Evolutionary conservation across 768 basidiomycete species (phyloP).

Genomic region (Kwoniella bestiolae): DNA sequence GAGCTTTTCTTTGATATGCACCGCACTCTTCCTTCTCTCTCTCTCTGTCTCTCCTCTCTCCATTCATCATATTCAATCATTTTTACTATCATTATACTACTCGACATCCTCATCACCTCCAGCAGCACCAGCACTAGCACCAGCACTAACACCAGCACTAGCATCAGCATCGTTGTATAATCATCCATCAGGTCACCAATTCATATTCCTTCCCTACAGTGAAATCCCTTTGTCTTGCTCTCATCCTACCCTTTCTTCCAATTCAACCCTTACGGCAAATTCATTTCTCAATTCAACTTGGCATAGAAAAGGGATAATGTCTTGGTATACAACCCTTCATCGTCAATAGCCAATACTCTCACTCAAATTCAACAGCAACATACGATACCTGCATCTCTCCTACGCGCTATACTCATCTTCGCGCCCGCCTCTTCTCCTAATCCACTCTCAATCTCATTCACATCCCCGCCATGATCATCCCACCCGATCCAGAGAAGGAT

Average conservation of each 20-base stretch:
- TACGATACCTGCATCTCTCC: neutral
- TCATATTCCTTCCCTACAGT: neutral
- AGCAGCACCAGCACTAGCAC: neutral
- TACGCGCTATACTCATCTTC: neutral
- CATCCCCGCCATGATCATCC: conserved; percentile 50
- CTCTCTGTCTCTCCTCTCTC: no score
- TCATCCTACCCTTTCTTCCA: neutral
- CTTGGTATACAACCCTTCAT: conserved; percentile 1
- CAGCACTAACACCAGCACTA: neutral
- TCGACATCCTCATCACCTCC: no score
- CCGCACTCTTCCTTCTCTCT: no score
- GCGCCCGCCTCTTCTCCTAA: neutral
- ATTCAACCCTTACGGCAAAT: no score
- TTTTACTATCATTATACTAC: no score
- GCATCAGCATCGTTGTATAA: neutral
- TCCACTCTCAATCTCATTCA: neutral
- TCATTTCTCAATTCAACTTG: no score
- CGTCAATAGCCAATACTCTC: neutral
- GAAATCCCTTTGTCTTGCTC: neutral
- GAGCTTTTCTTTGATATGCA: no score
- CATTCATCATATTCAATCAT: no score
- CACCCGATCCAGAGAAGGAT: conserved; percentile 55
- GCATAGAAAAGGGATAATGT: neutral
- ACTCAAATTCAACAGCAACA: neutral
- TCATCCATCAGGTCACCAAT: neutral